Conservation (phyloP, 768 basidiomycete genomes). For the Lactifluus hygrophoroides region DNA sequence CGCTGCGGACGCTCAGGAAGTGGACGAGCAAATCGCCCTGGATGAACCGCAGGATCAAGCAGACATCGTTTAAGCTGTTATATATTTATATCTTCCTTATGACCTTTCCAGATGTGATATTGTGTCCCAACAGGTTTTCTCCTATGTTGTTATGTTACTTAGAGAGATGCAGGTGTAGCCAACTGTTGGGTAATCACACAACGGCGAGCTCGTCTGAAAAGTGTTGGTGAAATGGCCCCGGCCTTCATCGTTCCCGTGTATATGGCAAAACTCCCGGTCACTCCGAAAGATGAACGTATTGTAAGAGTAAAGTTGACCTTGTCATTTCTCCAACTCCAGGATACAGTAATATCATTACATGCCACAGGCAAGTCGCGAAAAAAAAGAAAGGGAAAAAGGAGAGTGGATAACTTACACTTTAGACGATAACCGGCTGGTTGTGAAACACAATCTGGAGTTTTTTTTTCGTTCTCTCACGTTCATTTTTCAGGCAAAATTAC, state of each 20-base stretch:
- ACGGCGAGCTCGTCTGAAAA: not conserved
- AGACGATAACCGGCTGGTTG: too few relatives aligned
- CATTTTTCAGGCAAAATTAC: too few relatives aligned
- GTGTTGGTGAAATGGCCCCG: not conserved
- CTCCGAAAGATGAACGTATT: not conserved
- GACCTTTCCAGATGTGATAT: not conserved
- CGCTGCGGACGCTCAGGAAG: slow-evolving; percentile 9
- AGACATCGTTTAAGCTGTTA: not conserved
- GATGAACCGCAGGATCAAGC: slow-evolving; percentile 4
- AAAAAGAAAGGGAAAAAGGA: too few relatives aligned
- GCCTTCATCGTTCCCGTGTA: not conserved
- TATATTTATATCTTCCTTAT: slow-evolving; percentile 18
- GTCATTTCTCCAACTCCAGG: not conserved
- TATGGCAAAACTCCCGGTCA: not conserved
- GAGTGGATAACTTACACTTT: too few relatives aligned
- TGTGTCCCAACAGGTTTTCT: not conserved
- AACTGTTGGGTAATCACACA: not conserved
- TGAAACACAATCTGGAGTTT: too few relatives aligned
- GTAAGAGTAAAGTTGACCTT: too few relatives aligned
- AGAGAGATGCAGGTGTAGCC: not conserved
- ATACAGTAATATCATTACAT: not conserved
- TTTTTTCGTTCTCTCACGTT: too few relatives aligned
- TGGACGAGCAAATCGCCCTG: slow-evolving; percentile 7
- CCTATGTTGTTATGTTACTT: not conserved
- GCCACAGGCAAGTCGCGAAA: not conserved